Evolutionary conservation across 2,329 filamentous ascomycete species (phyloP), one percentile per base, ranked within the genome.

Genomic region (Sphaerostilbella broomeana): DNA sequence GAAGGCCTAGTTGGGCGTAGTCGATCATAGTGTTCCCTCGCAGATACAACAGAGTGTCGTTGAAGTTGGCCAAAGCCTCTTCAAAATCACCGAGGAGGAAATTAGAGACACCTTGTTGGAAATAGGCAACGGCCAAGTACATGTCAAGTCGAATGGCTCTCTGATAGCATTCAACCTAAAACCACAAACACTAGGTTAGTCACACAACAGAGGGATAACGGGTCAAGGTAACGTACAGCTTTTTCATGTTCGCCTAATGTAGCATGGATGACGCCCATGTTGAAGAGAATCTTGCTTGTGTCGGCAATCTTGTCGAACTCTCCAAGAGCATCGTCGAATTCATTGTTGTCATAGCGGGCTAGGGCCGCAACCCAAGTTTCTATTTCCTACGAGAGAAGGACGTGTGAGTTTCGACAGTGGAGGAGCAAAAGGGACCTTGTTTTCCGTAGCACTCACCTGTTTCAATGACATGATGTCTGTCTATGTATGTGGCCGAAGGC

Each of bases 251-350:
- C 88, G 51, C 92, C 92, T 13, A 98, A 72, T 0, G 92, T 97
- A 26, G 92, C 92, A 69, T 95, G 86, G 54, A 98, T 97, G 26
- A 98, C 90, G 52, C 92, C 92, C 64, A 90, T 94, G 58, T 98
- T 98, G 72, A 98, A 98, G 46, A 95, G 72, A 47, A 98, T 98
- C 71, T 95, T 97, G 52, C 92, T 95, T 0, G 92, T 98, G 61
- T 97, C 92, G 46, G 84, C 75, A 55, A 98, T 95, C 51, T 73
- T 77, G 47, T 86, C 84, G 58, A 98, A 97, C 45, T 85, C 78
- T 52, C 73, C 77, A 47, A 97, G 68, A 19, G 92, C 81, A 50
- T 90, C 84, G 56, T 97, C 90, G 65, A 94, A 97, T 58, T 98
- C 87, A 67, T 95, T 94, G 67, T 90, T 92, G 67, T 98, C 92